phyloP scores from a whole-genome alignment of 2,329 filamentous ascomycete species.

The Chaetomiaceae sp. region DNA sequence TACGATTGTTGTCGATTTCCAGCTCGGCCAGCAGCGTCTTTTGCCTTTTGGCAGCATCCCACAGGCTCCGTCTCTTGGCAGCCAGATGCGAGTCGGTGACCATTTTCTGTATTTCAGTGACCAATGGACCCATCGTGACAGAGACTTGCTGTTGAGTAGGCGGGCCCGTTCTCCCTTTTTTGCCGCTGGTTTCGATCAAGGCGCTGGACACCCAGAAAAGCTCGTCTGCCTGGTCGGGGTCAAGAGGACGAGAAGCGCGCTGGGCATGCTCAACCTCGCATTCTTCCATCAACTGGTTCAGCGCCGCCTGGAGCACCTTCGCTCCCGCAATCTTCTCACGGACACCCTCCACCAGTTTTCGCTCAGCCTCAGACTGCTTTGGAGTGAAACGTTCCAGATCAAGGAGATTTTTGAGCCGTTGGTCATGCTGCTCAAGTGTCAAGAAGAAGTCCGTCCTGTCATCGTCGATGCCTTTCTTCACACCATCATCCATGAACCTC shows the following conservation, averaged over 20 bases:
- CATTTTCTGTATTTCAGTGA: not conserved
- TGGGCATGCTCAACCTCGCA: not conserved
- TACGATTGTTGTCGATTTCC: not conserved
- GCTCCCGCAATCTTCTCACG: not conserved
- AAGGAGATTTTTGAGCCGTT: not conserved
- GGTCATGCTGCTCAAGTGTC: not conserved
- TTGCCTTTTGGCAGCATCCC: not conserved
- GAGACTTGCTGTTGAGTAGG: not conserved
- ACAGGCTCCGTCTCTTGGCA: not conserved
- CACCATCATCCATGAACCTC: not conserved
- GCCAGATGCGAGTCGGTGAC: not conserved
- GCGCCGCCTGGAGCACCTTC: not conserved
- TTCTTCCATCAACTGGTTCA: not conserved
- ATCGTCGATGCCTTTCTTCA: not conserved
- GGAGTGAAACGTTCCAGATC: not conserved
- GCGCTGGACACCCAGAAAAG: not conserved
- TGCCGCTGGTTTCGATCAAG: not conserved
- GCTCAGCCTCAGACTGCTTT: not conserved
- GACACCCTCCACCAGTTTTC: not conserved
- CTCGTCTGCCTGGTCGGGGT: not conserved
- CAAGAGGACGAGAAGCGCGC: not conserved
- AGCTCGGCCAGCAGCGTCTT: not conserved
- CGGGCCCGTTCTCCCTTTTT: not conserved
- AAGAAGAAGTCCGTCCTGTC: not conserved
- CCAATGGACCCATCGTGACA: not conserved